Evolutionary conservation across 139 green algal species (phyloP), one percentile per base, ranked within the genome.

Genomic region (Spirogloea muscicola): DNA sequence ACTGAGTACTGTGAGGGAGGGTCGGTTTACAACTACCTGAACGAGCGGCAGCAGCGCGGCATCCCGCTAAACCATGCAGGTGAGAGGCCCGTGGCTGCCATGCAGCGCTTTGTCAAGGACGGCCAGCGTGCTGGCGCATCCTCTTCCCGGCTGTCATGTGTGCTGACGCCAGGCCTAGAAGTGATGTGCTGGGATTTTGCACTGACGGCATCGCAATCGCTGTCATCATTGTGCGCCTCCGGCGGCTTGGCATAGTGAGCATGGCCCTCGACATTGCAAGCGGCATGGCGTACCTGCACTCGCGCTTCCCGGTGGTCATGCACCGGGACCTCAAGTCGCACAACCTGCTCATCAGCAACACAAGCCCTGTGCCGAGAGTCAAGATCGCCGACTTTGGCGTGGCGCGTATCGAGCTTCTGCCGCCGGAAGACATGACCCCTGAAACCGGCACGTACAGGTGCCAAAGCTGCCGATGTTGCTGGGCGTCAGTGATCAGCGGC

Each of bases 401-500:
- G 16, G 90, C 94, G 37, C 83, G 94, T 4, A 85, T 97, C n/a
- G 86, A 96, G 57, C 87, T 91, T 58, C 71, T 55, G 25, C 81
- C 78, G 2, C n/a, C n/a, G n/a, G 91, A 91, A 5, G 34, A 41
- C n/a, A 98, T 98, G 94, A 99, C 94, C 1, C 94, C 94, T n/a
- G 94, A 99, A 84, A 99, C 94, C 3, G 94, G 94, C 9, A 99
- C 94, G 0, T 98, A 98, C 87, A 83, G 94, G n/a, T 99, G 94
- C n/a, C n/a, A n/a, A n/a, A n/a, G n/a, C n/a, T n/a, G n/a, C n/a
- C n/a, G n/a, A n/a, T n/a, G n/a, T n/a, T n/a, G n/a, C n/a, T n/a
- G n/a, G n/a, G n/a, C n/a, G n/a, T n/a, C n/a, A n/a, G n/a, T n/a
- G n/a, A n/a, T n/a, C n/a, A n/a, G n/a, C n/a, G n/a, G n/a, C n/a